Evolutionary conservation across 805 yeast species (phyloP).

Genomic region (Barnettozyma botsteinii): DNA sequence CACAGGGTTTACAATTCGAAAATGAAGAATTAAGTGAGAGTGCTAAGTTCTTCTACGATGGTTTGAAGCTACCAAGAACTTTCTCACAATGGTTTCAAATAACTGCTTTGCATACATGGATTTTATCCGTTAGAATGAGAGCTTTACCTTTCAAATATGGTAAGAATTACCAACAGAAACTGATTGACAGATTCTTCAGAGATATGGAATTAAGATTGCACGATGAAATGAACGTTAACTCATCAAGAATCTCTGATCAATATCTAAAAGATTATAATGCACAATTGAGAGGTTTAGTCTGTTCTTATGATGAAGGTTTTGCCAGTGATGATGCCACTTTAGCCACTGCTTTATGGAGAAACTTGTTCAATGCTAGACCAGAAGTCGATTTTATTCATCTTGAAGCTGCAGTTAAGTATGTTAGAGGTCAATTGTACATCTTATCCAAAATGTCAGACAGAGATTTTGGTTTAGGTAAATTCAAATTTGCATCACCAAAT

Average conservation of each 20-base stretch:
- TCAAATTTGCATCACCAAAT: slow-evolving; percentile 78
- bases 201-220: slow-evolving; percentile 85
- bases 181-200: slow-evolving; percentile 81
- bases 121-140: slow-evolving; percentile 90
- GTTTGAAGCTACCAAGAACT: slow-evolving; percentile 74
- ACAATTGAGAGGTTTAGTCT: slow-evolving; percentile 82
- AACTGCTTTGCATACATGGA: slow-evolving; percentile 88
- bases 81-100: slow-evolving; percentile 97
- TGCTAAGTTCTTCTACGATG: slow-evolving; percentile 81
- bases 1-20: slow-evolving; percentile 75
- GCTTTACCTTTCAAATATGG: slow-evolving; percentile 91
- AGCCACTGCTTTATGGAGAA: slow-evolving; percentile 84
- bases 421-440: slow-evolving; percentile 84
- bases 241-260: slow-evolving; percentile 76
- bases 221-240: slow-evolving; percentile 78
- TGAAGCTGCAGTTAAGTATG: slow-evolving; percentile 85
- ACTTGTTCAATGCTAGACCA: slow-evolving; percentile 79
- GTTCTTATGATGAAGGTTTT: slow-evolving; percentile 91
- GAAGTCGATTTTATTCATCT: slow-evolving; percentile 76
- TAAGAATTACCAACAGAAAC: slow-evolving; percentile 82
- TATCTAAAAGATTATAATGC: slow-evolving; percentile 86
- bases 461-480: slow-evolving; percentile 89
- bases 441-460: slow-evolving; percentile 81
- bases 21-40: slow-evolving; percentile 64
- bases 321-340: slow-evolving; percentile 70